These are phyloP conservation scores for Dendrobium catenatum DNA, from an alignment of 106 monocot genomes.

Conservation along the genomic window DNA sequence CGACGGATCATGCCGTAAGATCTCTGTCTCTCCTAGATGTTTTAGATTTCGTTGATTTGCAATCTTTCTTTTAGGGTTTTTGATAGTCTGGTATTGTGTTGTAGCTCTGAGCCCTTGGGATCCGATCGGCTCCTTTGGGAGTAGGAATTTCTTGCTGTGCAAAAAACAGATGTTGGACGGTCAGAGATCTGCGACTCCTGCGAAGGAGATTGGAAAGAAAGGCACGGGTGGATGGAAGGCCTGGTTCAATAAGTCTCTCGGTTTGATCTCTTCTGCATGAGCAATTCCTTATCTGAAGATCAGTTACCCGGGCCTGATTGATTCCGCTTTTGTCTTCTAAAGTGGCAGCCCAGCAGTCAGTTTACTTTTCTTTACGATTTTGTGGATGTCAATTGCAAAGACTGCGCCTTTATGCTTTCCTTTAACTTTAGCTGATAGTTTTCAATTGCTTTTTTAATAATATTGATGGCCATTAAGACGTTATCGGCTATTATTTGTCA, in stretches of 20 bases:
- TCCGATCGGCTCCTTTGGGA: constrained; percentile 8
- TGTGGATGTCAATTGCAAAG: no score
- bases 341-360: no score
- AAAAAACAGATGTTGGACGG: not conserved
- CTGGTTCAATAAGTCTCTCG: constrained; percentile 8
- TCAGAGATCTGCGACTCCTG: not conserved
- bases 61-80: not conserved
- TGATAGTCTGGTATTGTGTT: not conserved
- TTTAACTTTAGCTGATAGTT: not conserved
- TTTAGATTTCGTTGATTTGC: not conserved
- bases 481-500: not conserved
- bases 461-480: not conserved
- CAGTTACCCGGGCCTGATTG: not conserved
- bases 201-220: constrained; percentile 5
- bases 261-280: not conserved
- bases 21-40: not conserved
- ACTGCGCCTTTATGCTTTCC: not conserved
- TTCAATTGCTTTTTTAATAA: not conserved
- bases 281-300: not conserved
- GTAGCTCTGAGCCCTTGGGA: constrained; percentile 14
- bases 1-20: constrained; percentile 7
- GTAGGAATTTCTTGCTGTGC: constrained; percentile 13
- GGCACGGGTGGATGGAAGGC: constrained; percentile 5
- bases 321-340: no score
- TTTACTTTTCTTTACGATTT: no score